A percentile compares a stretch with the other conserved stretches of the same genome.
Evolutionary conservation across 306 rosid genomes (phyloP).

Genomic region (Fragaria ananassa): DNA sequence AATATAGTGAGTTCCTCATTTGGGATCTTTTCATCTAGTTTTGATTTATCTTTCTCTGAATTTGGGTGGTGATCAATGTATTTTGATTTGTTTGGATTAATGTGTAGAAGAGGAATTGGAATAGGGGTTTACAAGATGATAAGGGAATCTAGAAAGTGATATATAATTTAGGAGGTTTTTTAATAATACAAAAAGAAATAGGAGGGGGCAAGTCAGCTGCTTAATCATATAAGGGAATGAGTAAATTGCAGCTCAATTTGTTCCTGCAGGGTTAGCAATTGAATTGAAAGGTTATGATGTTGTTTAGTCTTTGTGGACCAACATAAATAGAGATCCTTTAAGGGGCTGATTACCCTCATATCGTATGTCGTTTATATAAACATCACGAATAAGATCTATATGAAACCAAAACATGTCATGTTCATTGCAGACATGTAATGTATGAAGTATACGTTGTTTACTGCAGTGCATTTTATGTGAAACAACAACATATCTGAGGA

Average conservation of each 20-base stretch:
- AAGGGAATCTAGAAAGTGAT: neutral
- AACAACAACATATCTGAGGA: neutral
- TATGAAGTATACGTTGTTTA: no score
- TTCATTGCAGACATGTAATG: neutral
- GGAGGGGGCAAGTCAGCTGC: neutral
- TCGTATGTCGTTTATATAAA: neutral
- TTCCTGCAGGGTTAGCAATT: neutral
- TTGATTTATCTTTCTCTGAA: neutral
- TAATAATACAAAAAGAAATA: neutral
- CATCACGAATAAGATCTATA: neutral
- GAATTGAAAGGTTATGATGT: conserved; percentile 4
- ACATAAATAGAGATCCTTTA: neutral
- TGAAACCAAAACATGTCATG: neutral
- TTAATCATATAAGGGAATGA: neutral
- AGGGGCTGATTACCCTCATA: neutral
- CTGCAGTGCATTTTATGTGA: neutral
- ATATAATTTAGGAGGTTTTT: neutral
- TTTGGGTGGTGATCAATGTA: neutral
- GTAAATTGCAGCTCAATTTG: neutral
- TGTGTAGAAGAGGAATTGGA: neutral
- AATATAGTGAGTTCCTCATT: neutral
- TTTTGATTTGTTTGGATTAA: neutral
- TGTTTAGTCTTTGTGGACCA: neutral
- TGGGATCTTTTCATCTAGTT: neutral
- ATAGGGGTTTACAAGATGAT: conserved; percentile 1